phyloP scores from a whole-genome alignment of 2,329 filamentous ascomycete genomes.

The Xylaria sp. region DNA sequence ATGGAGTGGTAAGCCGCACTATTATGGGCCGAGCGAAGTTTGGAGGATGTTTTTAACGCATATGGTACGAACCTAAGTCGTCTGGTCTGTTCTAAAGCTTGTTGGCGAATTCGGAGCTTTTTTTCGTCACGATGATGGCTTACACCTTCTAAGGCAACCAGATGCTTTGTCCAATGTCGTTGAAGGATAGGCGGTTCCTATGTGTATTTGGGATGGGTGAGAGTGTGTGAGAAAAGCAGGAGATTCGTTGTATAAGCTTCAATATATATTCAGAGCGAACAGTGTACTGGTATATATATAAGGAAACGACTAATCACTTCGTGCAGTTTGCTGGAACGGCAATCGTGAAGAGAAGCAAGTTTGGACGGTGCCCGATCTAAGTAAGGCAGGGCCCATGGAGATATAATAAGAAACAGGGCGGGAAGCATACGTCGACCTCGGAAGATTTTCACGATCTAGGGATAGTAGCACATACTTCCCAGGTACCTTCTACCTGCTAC shows the following conservation, averaged over 20 bases:
- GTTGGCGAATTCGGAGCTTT: conserved; percentile 31
- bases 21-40: conserved; percentile 47
- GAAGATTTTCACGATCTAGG: conserved; percentile 45
- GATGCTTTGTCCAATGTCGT: neutral
- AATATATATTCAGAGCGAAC: conserved; percentile 26
- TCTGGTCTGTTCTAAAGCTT: conserved; percentile 34
- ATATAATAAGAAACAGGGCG: conserved; percentile 44
- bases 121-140: conserved; percentile 13
- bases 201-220: neutral
- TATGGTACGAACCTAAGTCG: conserved; percentile 37
- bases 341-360: conserved; percentile 17
- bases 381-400: conserved; percentile 37
- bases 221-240: neutral
- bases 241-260: conserved; percentile 23
- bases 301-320: neutral
- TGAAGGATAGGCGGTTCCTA: conserved; percentile 4
- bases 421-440: conserved; percentile 42
- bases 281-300: neutral
- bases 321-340: conserved; percentile 18
- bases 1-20: conserved; percentile 55
- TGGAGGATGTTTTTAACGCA: conserved; percentile 33
- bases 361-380: conserved; percentile 16
- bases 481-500: conserved; percentile 36
- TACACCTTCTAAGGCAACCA: conserved; percentile 11
- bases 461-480: conserved; percentile 31